A percentile compares a stretch with the other conserved stretches of the same genome.
Evolutionary conservation across 2,329 filamentous ascomycete species (phyloP).

Genomic region (Botryosphaeria agaves): DNA sequence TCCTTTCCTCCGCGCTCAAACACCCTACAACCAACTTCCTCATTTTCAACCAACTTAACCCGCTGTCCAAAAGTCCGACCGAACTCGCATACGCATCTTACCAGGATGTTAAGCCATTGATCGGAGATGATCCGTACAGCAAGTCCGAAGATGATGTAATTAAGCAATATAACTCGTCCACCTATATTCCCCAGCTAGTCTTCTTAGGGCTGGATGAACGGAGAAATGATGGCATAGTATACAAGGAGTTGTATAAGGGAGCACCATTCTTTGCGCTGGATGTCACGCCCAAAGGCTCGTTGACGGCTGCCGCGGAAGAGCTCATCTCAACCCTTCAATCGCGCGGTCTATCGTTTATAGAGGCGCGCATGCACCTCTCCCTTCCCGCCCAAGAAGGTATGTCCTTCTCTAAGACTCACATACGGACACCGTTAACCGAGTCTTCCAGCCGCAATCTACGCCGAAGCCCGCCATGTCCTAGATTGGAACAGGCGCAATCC

Average conservation of each 20-base stretch:
- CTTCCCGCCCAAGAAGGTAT: constrained; percentile 45
- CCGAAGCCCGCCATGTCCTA: constrained; percentile 69
- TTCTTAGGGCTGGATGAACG: constrained; percentile 73
- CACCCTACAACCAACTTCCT: constrained; percentile 56
- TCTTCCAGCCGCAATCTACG: constrained; percentile 66
- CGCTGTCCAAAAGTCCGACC: constrained; percentile 44
- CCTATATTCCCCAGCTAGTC: constrained; percentile 52
- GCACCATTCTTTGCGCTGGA: constrained; percentile 82
- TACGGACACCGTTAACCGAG: constrained; percentile 3
- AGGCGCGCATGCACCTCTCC: constrained; percentile 45
- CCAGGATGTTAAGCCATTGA: constrained; percentile 50
- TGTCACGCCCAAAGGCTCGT: constrained; percentile 52
- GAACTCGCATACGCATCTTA: constrained; percentile 52
- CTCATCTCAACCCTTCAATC: constrained; percentile 43
- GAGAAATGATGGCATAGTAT: constrained; percentile 35
- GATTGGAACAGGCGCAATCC: constrained; percentile 93
- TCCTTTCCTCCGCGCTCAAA: constrained; percentile 48
- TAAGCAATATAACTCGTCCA: constrained; percentile 53
- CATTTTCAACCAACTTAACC: constrained; percentile 61
- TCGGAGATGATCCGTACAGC: constrained; percentile 54
- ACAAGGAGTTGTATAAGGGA: constrained; percentile 55
- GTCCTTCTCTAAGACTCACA: constrained; percentile 7
- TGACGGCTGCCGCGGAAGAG: constrained; percentile 43
- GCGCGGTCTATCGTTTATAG: constrained; percentile 46
- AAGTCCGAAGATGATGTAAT: constrained; percentile 56